Evolutionary conservation across 331 rosid species (phyloP).

Genomic region (Quercus phellos): DNA sequence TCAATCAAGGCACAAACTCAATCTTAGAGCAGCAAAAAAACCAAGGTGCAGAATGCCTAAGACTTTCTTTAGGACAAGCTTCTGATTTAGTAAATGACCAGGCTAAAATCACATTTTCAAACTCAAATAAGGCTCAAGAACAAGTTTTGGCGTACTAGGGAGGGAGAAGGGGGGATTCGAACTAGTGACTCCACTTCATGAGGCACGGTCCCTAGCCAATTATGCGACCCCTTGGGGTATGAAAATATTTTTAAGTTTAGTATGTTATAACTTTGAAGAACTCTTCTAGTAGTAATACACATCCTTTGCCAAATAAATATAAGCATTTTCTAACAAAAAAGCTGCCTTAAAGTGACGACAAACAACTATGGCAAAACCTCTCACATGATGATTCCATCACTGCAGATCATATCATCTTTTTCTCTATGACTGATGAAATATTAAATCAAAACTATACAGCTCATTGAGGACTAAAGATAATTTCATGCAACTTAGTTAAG

Average conservation of each 20-base stretch:
- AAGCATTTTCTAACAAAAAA: background rate
- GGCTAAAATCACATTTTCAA: background rate
- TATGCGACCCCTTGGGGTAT: no score
- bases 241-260: background rate
- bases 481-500: no score
- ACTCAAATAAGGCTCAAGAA: background rate
- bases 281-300: background rate
- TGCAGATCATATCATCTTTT: no score
- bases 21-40: background rate
- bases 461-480: no score
- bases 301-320: background rate
- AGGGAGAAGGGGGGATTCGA: no score
- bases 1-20: background rate
- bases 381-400: no score
- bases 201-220: no score
- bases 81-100: background rate
- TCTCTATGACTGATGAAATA: no score
- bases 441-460: no score
- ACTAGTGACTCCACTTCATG: no score
- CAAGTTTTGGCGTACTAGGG: background rate
- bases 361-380: no score
- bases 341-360: no score
- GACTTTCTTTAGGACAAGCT: background rate
- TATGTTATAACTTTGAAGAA: background rate
- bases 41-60: background rate